Evolutionary conservation across 2,329 filamentous ascomycete genomes (phyloP).

Genomic region (Ophiostoma quercus): DNA sequence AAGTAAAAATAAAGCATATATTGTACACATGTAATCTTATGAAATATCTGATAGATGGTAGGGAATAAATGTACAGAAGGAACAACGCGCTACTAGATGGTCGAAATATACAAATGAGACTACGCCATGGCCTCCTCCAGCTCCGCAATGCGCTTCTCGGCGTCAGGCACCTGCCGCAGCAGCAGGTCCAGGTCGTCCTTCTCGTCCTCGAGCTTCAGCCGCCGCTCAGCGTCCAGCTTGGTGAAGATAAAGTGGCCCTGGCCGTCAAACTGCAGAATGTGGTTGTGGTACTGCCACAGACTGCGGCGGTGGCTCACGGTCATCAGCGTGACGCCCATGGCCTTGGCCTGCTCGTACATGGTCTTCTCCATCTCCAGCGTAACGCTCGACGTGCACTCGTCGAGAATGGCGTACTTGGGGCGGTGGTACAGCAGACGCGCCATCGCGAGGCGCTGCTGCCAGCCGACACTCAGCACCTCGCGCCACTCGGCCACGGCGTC

Average conservation of each 20-base stretch:
- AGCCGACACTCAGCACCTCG: constrained; percentile 82
- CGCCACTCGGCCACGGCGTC: constrained; percentile 96
- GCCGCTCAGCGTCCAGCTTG: constrained; percentile 76
- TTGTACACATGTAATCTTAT: background rate
- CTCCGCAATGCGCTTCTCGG: constrained; percentile 79
- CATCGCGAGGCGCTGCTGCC: constrained; percentile 97
- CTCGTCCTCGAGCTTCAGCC: constrained; percentile 87
- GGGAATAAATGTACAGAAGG: background rate
- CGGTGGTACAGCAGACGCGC: constrained; percentile 90
- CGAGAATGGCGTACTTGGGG: constrained; percentile 88
- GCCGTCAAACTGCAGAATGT: constrained; percentile 94
- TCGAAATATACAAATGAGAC: background rate
- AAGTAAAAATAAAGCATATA: background rate
- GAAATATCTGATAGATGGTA: background rate
- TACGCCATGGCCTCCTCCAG: constrained; percentile 49
- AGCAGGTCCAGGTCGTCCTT: constrained; percentile 88
- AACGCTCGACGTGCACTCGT: constrained; percentile 94
- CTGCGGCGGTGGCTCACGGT: constrained; percentile 88
- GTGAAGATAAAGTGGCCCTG: constrained; percentile 90
- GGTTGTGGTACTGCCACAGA: constrained; percentile 93
- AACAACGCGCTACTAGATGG: background rate
- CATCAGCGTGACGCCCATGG: constrained; percentile 88
- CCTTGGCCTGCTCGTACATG: constrained; percentile 97
- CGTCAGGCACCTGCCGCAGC: constrained; percentile 77
- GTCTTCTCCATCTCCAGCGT: constrained; percentile 89